phyloP scores from a whole-genome alignment of 192 early-diverging fungal species.

The Spinellus fusiger region DNA sequence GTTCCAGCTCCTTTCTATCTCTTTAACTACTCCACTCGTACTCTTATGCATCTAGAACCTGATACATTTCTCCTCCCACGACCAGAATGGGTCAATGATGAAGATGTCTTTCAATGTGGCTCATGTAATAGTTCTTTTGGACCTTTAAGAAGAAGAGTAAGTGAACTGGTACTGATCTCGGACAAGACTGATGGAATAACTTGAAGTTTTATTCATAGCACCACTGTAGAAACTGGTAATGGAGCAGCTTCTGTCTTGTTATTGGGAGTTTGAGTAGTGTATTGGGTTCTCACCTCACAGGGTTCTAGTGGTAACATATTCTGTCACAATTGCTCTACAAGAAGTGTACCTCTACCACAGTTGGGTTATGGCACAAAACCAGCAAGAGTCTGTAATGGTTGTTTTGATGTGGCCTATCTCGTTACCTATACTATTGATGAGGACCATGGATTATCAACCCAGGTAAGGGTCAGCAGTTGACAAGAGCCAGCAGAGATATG shows the following conservation, averaged over 20 bases:
- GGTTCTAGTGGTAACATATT: conserved; percentile 50
- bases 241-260: background rate
- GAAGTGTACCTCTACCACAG: conserved; percentile 47
- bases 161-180: background rate
- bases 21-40: background rate
- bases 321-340: conserved; percentile 48
- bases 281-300: background rate
- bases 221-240: conserved; percentile 56
- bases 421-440: conserved; percentile 50
- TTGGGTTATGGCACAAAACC: conserved; percentile 46
- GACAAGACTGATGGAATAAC: background rate
- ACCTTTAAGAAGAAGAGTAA: conserved; percentile 43
- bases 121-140: conserved; percentile 38
- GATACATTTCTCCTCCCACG: conserved; percentile 42
- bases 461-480: conserved; percentile 37
- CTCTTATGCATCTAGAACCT: conserved; percentile 13
- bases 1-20: background rate
- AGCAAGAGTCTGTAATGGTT: conserved; percentile 48
- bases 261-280: background rate
- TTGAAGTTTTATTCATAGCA: conserved; percentile 34
- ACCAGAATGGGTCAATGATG: conserved; percentile 44
- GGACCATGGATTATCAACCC: conserved; percentile 44
- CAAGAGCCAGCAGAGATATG: no score
- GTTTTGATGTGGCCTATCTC: conserved; percentile 51
- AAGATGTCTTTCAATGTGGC: conserved; percentile 37